Conservation (phyloP, 164 flowering plant genomes). For the Saururus chinensis region DNA sequence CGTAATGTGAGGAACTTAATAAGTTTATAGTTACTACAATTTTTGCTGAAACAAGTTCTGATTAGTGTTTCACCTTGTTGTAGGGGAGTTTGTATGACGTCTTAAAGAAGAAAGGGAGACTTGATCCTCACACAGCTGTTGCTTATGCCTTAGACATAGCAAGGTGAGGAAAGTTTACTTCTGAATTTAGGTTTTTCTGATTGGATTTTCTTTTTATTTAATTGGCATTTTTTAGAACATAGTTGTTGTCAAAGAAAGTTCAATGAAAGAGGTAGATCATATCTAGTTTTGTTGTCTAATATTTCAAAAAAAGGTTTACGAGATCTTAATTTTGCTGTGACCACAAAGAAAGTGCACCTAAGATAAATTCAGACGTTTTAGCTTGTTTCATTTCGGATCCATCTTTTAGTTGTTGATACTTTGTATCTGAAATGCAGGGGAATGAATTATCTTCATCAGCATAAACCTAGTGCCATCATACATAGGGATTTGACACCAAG, state of each 20-base stretch:
- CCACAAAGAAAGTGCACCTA: background rate
- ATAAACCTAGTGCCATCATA: slow-evolving; percentile 47
- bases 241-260: too few species aligned
- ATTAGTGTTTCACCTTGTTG: slow-evolving; percentile 3
- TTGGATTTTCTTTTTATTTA: too few species aligned
- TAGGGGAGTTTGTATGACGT: slow-evolving; percentile 55
- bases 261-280: too few species aligned
- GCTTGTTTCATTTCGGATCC: background rate
- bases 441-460: slow-evolving; percentile 67
- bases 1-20: slow-evolving; percentile 27
- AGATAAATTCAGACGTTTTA: background rate
- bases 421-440: slow-evolving; percentile 29
- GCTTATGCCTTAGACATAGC: slow-evolving; percentile 56
- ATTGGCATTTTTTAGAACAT: too few species aligned
- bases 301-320: background rate
- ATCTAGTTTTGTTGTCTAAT: too few species aligned
- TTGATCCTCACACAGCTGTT: slow-evolving; percentile 40
- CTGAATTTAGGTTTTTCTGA: background rate
- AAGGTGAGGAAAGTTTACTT: slow-evolving; percentile 19
- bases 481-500: slow-evolving; percentile 63
- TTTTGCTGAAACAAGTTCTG: background rate
- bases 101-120: slow-evolving; percentile 39
- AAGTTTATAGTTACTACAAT: background rate
- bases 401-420: slow-evolving; percentile 1
- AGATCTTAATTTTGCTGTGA: too few species aligned